Evolutionary conservation across 73 alveolate species (phyloP).

Genomic region (Stentor roeselii): DNA sequence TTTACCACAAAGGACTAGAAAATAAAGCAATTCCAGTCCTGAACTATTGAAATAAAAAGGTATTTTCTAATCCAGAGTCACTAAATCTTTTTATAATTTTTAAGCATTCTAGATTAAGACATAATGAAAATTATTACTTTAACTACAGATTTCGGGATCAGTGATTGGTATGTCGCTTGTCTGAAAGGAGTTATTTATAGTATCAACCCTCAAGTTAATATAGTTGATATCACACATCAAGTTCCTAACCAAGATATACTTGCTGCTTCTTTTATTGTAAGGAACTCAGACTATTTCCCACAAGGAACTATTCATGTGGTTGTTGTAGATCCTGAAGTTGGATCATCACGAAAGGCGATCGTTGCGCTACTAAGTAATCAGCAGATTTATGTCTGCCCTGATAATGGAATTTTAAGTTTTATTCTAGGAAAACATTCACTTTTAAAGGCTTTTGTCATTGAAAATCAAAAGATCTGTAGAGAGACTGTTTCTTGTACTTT

Average conservation of each 20-base stretch:
- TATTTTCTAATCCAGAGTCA: no score
- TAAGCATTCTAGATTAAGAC: no score
- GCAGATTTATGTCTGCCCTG: slow-evolving; percentile 4
- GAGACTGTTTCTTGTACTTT: background rate
- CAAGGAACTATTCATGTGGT: background rate
- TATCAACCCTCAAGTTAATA: background rate
- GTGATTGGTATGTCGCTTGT: slow-evolving; percentile 11
- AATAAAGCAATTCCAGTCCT: no score
- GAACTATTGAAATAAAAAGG: no score
- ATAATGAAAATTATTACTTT: slow-evolving; percentile 10
- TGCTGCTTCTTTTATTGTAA: slow-evolving; percentile 15
- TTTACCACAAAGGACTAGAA: no score
- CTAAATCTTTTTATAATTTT: no score
- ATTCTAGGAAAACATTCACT: background rate
- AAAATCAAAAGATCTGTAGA: background rate
- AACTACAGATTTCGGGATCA: slow-evolving; percentile 23
- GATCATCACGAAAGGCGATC: slow-evolving; percentile 14
- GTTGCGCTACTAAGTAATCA: background rate
- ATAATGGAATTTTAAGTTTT: slow-evolving; percentile 4
- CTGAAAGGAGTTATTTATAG: slow-evolving; percentile 21
- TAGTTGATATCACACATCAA: slow-evolving; percentile 19
- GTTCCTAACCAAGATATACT: slow-evolving; percentile 20
- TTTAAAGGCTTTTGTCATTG: background rate
- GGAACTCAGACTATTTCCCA: slow-evolving; percentile 5
- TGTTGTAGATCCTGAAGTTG: slow-evolving; percentile 30